Percentiles rank a stretch among this genome's conserved stretches.
Evolutionary conservation across 768 basidiomycete species (phyloP).

Genomic region (Agrocybe praecox): DNA sequence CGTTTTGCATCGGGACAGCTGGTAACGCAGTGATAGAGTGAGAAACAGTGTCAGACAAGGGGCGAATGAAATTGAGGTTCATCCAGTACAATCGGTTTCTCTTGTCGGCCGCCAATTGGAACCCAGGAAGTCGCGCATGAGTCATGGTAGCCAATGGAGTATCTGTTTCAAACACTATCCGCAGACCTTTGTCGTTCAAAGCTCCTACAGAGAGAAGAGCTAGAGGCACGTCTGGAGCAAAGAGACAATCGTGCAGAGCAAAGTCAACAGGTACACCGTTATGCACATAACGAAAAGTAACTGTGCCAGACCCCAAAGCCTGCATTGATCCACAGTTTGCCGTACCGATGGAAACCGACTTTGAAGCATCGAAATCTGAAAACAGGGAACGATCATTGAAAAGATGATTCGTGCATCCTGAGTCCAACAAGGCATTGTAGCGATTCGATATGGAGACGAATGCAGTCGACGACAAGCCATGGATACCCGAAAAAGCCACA

Average conservation of each 20-base stretch:
- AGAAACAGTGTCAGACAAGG: background rate
- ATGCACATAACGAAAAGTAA: background rate
- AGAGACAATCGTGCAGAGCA: slow-evolving; percentile 20
- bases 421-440: background rate
- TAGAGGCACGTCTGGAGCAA: slow-evolving; percentile 22
- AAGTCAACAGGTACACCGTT: background rate
- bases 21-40: background rate
- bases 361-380: background rate
- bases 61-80: background rate
- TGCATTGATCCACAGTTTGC: background rate
- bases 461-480: background rate
- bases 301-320: background rate
- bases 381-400: background rate
- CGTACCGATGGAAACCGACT: background rate
- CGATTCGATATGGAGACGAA: background rate
- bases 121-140: background rate
- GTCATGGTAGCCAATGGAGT: background rate
- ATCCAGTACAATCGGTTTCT: background rate
- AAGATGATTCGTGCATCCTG: background rate
- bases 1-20: background rate
- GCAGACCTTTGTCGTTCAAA: slow-evolving; percentile 11
- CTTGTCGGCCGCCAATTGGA: background rate
- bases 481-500: too few species aligned
- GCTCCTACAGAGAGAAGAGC: slow-evolving; percentile 24
- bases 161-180: background rate